Evolutionary conservation across 2,329 filamentous ascomycete genomes (phyloP), one percentile per base, ranked within the genome.

Genomic region (Thielaviopsis punctulata): DNA sequence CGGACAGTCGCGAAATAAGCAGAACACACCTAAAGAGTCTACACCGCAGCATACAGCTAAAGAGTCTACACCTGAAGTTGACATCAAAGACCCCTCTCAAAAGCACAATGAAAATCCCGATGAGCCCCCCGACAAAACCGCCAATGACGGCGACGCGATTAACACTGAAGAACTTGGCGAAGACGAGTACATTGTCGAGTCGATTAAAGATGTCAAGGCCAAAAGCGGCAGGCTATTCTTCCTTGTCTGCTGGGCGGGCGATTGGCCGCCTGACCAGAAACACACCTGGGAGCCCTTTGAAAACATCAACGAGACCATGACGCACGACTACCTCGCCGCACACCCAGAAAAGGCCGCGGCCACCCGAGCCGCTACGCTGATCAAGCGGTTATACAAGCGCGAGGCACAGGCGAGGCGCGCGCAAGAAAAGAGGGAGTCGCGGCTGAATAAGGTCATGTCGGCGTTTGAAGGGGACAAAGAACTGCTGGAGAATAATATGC

Each of bases 271-370:
- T 0, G 71, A 70, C 8, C 68, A 77, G 58, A 77, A 79, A 52
- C 73, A 73, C 0, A 73, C 75, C 0, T 79, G 76, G 76, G 76
- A 79, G 58, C 75, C 75, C 0, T 69, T 72, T 56, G 67, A 67
- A 3, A 75, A 77, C 50, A 68, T 79, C 2, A 52, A 52, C 21
- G 27, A 45, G 21, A 22, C 18, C 15, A 52, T 55, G 45, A 36
- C 36, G 7, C 13, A 15, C 23, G 27, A 30, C 18, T 55, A 52
- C 45, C 45, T 55, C 5, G 21, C 24, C 2, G 44, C 21, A 10
- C 13, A 52, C 24, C 39, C 49, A 13, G 46, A 30, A 21, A 19
- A 49, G 13, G 53, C 45, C 5, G 24, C 44, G 22, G 33, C 48
- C 3, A 41, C 21, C 6, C 41, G 30, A 4, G 48, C 48, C 12